Conservation (phyloP, 345 rosid species). For the Salix arbutifolia region DNA sequence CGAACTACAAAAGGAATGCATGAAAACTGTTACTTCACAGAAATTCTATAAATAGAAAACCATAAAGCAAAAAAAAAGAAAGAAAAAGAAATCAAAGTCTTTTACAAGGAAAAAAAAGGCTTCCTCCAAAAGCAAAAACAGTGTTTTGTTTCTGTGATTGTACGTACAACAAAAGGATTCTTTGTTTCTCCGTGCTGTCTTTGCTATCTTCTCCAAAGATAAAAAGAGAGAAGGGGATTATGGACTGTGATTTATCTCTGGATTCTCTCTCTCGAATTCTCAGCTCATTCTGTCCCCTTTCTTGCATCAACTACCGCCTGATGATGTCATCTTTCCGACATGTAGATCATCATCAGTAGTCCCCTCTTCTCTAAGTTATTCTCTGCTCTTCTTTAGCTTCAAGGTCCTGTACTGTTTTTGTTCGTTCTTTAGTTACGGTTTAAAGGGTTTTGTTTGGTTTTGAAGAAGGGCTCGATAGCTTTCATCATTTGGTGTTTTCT, state of each 20-base stretch:
- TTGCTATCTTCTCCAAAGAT: slow-evolving; percentile 32
- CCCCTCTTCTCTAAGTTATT: slow-evolving; percentile 21
- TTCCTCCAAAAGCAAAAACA: neutral
- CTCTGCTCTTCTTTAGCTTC: neutral
- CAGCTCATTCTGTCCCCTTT: slow-evolving; percentile 24
- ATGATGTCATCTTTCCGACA: slow-evolving; percentile 27
- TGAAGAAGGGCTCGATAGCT: slow-evolving; percentile 1
- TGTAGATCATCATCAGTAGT: slow-evolving; percentile 2
- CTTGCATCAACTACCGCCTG: slow-evolving; percentile 27
- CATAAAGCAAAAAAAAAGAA: neutral
- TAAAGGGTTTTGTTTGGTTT: slow-evolving; percentile 1
- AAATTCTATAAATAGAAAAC: neutral
- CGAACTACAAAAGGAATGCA: neutral
- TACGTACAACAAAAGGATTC: neutral
- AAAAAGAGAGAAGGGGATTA: slow-evolving; percentile 18
- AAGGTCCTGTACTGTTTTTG: slow-evolving; percentile 14
- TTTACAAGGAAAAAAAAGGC: neutral
- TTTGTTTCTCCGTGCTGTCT: neutral
- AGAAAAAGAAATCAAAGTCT: neutral
- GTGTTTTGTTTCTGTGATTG: neutral
- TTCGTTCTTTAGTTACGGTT: neutral
- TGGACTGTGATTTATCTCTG: slow-evolving; percentile 34
- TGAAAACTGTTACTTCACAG: neutral
- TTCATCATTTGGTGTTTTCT: neutral
- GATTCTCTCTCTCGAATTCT: slow-evolving; percentile 19